Percentiles rank a stretch among this genome's conserved stretches.
These are phyloP conservation scores for Casuarina cunninghamiana DNA, from an alignment of 306 rosid genomes.

Conservation along the genomic window DNA sequence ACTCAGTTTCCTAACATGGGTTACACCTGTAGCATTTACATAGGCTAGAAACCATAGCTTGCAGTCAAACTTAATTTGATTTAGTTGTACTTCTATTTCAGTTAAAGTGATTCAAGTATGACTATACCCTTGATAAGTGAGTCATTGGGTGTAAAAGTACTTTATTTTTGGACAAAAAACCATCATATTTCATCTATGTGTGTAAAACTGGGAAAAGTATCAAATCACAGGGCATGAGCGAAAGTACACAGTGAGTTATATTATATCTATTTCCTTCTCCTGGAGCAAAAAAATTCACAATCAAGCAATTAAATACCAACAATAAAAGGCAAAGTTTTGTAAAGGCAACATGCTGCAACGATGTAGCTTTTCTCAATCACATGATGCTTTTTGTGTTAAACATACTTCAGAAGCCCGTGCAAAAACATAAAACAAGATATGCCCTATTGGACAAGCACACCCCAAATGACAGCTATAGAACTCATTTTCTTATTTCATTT, in stretches of 20 bases:
- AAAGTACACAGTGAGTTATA: background rate
- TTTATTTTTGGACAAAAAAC: background rate
- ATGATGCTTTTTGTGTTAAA: background rate
- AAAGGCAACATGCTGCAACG: background rate
- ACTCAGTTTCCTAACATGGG: background rate
- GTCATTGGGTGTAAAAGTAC: constrained; percentile 1
- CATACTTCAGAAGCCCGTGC: too few species aligned
- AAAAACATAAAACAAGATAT: too few species aligned
- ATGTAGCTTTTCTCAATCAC: background rate
- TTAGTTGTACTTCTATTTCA: background rate
- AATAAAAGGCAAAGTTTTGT: background rate
- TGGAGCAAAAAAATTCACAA: background rate
- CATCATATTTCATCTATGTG: background rate
- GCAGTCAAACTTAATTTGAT: background rate
- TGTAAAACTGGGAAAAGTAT: background rate
- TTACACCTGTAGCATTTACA: background rate
- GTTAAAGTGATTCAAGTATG: background rate
- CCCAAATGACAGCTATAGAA: too few species aligned
- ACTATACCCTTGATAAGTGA: constrained; percentile 15
- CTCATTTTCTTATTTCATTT: too few species aligned
- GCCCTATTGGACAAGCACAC: too few species aligned
- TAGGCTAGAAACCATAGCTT: background rate
- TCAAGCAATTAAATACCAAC: background rate
- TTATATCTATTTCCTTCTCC: background rate
- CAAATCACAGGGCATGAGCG: background rate